Conservation (phyloP, 108 stramenopile species). For the Nannochloropsis granulata region DNA sequence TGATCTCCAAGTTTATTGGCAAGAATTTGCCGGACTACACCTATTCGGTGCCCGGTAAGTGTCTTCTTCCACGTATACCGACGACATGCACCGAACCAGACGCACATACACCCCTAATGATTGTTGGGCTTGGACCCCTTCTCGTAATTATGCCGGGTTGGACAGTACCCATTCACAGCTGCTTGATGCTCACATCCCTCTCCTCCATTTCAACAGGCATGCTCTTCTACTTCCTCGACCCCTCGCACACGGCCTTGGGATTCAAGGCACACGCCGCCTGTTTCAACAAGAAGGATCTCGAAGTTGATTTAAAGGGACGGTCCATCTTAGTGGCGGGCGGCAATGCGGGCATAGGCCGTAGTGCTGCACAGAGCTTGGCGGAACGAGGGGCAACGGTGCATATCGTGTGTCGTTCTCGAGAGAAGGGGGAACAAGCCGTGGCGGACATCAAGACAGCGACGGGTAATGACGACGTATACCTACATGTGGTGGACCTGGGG, state of each 20-base stretch:
- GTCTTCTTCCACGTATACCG: background rate
- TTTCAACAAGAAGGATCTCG: background rate
- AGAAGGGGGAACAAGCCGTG: background rate
- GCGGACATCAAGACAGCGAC: background rate
- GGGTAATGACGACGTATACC: background rate
- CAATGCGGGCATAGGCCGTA: background rate
- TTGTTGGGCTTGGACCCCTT: no score
- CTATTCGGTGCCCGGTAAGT: background rate
- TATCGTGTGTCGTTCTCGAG: background rate
- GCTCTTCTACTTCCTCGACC: background rate
- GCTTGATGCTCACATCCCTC: background rate
- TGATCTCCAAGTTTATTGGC: background rate
- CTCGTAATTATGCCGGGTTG: no score
- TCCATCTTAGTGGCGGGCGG: background rate
- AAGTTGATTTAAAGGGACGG: background rate
- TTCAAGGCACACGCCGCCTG: background rate
- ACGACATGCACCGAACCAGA: no score
- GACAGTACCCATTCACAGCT: no score
- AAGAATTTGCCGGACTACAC: background rate
- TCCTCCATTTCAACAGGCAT: background rate
- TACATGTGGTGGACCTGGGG: background rate
- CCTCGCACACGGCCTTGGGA: background rate
- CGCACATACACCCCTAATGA: no score
- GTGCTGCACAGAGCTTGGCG: background rate
- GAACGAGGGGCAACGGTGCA: background rate